Base-by-base conservation (phyloP, 306 rosid genomes). In the Cicer bijugum region DNA sequence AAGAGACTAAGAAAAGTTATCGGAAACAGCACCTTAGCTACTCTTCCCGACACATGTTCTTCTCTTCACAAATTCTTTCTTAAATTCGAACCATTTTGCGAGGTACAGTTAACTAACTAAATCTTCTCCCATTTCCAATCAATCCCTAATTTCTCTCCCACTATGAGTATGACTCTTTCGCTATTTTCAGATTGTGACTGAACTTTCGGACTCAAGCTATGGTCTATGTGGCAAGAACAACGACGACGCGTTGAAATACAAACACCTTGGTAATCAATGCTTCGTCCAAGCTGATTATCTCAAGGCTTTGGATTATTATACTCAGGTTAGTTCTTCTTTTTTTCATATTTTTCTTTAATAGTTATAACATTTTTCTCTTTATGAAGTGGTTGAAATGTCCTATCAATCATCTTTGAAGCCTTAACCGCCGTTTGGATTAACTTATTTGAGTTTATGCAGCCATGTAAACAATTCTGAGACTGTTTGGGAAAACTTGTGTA, bases 211-310 rank as follows among this genome's bases (percentile, higher is more conserved):
- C 46, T 83, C 90, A 0, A 83, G 75, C 69, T 77, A 75, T 51
- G 88, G 72, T 79, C 83, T 92, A 11, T 92, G 97, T 56, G 91
- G 89, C 1, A 92, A 92, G 91, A 85, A 46, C 59, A 78, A 86
- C 67, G 93, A 88, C 61, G 85, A 67, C 17, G 90, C 97, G 14
- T 59, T 87, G 83, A 84, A 87, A 56, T 79, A 69, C 79, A 92
- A 92, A 84, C 80, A 80, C 56, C 89, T 84, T 69, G 97, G 97
- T 1, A 92, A 90, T 38, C 84, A 61, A 17, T 85, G 84, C 83
- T 89, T 92, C 84, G 78, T 67, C 9, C 71, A 28, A 6, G 77
- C 82, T 70, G 87, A 92, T 80, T 89, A 78, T 69, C 71, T 23
- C 15, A 75, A 69, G 66, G 97, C 97, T 69, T 76, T 87, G 78